Conservation (phyloP, 2,329 filamentous ascomycete genomes). For the Penicillium sp. region DNA sequence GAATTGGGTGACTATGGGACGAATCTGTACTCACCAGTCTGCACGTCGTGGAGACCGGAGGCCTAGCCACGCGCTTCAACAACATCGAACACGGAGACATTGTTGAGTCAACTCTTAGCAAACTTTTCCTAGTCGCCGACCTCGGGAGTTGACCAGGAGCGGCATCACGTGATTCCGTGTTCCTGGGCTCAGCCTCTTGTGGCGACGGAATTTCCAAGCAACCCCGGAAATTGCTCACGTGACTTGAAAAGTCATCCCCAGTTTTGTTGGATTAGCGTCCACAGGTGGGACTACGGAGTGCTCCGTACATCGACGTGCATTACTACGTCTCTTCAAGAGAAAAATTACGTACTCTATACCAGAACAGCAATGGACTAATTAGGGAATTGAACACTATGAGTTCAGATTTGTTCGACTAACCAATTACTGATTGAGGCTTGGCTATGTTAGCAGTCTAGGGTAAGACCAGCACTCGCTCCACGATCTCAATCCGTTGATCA, state of each 20-base stretch:
- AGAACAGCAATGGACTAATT: neutral
- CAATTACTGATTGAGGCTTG: neutral
- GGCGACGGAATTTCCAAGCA: neutral
- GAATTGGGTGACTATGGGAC: neutral
- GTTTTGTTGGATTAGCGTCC: neutral
- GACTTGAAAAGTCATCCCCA: neutral
- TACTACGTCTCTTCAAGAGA: neutral
- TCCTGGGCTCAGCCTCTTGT: neutral
- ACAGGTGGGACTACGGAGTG: neutral
- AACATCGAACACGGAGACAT: slow-evolving; percentile 6
- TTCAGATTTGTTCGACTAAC: neutral
- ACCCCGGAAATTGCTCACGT: neutral
- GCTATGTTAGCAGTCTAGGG: neutral
- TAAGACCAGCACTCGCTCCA: neutral
- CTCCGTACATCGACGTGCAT: neutral
- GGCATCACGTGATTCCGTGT: neutral
- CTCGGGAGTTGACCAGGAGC: neutral
- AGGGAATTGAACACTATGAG: neutral
- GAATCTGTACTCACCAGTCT: neutral
- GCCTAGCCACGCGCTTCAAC: slow-evolving; percentile 2
- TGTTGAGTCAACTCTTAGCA: neutral
- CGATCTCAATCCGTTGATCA: neutral
- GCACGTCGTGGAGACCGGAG: neutral
- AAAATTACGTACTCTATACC: neutral
- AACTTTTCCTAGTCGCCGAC: neutral